Evolutionary conservation across 1,284 basidiomycete genomes (phyloP).

Genomic region (Naganishia sp.): DNA sequence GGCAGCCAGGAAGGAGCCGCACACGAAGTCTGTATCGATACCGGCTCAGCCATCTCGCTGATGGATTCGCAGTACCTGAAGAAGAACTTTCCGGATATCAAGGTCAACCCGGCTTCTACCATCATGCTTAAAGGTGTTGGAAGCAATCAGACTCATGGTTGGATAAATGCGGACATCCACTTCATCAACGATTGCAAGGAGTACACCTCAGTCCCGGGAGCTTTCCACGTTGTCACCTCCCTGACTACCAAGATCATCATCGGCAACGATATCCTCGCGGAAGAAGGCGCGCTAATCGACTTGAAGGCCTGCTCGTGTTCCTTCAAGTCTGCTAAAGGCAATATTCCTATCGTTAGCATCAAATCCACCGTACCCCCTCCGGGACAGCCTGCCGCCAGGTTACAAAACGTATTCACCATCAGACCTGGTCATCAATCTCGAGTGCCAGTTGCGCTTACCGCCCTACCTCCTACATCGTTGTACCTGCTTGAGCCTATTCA

Average conservation of each 20-base stretch:
- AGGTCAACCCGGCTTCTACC: neutral
- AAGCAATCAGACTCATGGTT: neutral
- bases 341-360: too few relatives aligned
- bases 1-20: neutral
- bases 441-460: neutral
- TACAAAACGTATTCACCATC: slow-evolving; percentile 4
- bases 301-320: neutral
- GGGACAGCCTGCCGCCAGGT: neutral
- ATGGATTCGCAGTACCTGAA: slow-evolving; percentile 19
- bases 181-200: neutral
- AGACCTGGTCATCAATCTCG: slow-evolving; percentile 17
- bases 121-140: slow-evolving; percentile 7
- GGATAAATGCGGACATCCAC: slow-evolving; percentile 1
- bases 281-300: neutral
- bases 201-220: neutral
- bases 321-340: neutral
- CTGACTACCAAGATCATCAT: slow-evolving; percentile 1
- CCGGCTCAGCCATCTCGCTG: slow-evolving; percentile 22
- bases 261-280: neutral
- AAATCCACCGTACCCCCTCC: too few relatives aligned
- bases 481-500: slow-evolving; percentile 1
- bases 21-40: slow-evolving; percentile 22
- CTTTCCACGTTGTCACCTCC: neutral
- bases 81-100: slow-evolving; percentile 15
- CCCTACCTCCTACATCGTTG: slow-evolving; percentile 35